Evolutionary conservation across 208 protist species (phyloP).

Genomic region (Trypanosoma scelopori): DNA sequence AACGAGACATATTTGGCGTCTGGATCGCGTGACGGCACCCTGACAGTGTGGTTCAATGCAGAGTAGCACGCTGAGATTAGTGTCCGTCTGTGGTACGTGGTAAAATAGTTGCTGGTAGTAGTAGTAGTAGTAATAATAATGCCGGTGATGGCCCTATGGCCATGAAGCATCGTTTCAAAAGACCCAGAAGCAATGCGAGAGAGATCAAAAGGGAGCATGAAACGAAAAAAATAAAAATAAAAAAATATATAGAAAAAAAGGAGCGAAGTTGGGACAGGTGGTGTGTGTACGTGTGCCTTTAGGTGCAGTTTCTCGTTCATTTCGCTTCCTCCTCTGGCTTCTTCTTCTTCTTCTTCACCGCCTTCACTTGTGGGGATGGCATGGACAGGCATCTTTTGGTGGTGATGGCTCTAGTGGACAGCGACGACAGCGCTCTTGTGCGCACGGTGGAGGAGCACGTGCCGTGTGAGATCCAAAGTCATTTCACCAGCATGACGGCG

Average conservation of each 20-base stretch:
- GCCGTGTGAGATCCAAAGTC: constrained; percentile 40
- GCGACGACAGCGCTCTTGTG: constrained; percentile 10
- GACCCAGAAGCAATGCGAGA: too few species aligned
- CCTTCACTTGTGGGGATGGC: neutral
- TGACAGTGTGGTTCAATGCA: constrained; percentile 64
- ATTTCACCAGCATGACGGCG: constrained; percentile 55
- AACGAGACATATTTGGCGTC: constrained; percentile 39
- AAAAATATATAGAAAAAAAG: too few species aligned
- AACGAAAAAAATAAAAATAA: too few species aligned
- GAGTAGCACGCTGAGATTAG: constrained; percentile 9
- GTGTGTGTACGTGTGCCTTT: neutral
- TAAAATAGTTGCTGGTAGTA: too few species aligned
- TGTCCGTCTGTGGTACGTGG: neutral
- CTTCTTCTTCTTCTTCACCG: neutral
- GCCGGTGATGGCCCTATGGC: too few species aligned
- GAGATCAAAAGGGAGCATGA: too few species aligned
- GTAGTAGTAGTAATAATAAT: too few species aligned
- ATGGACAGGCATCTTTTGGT: neutral
- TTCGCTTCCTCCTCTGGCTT: neutral
- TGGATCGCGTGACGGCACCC: constrained; percentile 51
- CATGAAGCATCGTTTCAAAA: constrained; percentile 6
- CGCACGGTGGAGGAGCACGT: constrained; percentile 35
- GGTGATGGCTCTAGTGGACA: neutral
- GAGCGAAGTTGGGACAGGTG: too few species aligned
- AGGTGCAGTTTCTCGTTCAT: constrained; percentile 1